Percentiles rank a stretch among this genome's conserved stretches.
Conservation (phyloP, 306 rosid genomes). For the Prosopis cineraria region DNA sequence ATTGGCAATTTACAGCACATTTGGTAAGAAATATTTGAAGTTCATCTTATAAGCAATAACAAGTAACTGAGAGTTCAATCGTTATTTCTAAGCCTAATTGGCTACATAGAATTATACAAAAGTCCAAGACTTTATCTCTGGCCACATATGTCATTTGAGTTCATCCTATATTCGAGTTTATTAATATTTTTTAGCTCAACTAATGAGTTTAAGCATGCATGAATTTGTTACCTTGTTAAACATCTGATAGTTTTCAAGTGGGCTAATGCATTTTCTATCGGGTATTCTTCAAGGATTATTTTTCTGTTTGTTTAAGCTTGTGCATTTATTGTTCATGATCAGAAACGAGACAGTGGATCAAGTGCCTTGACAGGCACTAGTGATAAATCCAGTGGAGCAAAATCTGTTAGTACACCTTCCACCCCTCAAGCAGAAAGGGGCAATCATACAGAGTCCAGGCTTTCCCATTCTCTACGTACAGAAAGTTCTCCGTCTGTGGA, state of each 20-base stretch:
- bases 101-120: conserved; percentile 12
- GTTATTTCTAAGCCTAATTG: conserved; percentile 18
- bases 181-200: conserved; percentile 22
- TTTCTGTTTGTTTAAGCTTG: conserved; percentile 39
- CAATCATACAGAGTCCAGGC: conserved; percentile 67
- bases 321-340: conserved; percentile 41
- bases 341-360: conserved; percentile 87
- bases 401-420: conserved; percentile 84
- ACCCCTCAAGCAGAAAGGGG: conserved; percentile 87
- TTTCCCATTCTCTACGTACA: conserved; percentile 66
- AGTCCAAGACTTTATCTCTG: conserved; percentile 20
- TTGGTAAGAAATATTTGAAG: background rate
- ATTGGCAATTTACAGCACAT: background rate
- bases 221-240: conserved; percentile 17
- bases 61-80: conserved; percentile 8
- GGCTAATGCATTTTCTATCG: conserved; percentile 17
- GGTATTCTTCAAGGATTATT: conserved; percentile 12
- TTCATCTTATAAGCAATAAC: background rate
- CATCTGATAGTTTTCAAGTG: conserved; percentile 23
- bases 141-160: conserved; percentile 17
- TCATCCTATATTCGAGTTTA: conserved; percentile 21
- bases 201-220: conserved; percentile 28
- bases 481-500: conserved; percentile 85
- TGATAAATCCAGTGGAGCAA: conserved; percentile 91
- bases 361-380: conserved; percentile 65